phyloP scores from a whole-genome alignment of 1,284 basidiomycete genomes.

The Ganoderma lingzhi region DNA sequence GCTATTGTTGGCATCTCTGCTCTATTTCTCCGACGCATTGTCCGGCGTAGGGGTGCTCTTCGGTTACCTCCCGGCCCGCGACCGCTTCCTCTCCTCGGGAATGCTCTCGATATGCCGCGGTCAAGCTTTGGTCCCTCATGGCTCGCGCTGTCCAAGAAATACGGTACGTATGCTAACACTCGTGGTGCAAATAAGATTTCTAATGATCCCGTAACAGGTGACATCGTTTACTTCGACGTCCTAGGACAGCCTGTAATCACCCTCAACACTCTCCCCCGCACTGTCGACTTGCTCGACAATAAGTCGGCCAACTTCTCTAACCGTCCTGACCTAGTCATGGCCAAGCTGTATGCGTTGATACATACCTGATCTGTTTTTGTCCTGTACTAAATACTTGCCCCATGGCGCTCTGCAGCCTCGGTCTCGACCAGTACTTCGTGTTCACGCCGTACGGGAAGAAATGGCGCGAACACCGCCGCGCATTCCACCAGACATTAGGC shows the following conservation, averaged over 20 bases:
- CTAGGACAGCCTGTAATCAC: not conserved
- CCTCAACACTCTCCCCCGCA: not conserved
- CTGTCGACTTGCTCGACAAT: not conserved
- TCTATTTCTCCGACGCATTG: not conserved
- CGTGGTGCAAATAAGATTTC: not conserved
- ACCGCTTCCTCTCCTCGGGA: not conserved
- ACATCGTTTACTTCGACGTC: constrained; percentile 1
- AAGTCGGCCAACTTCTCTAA: not conserved
- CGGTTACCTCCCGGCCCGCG: not conserved
- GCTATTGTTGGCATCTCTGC: not conserved
- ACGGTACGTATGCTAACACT: not conserved
- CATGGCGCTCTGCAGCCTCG: not conserved
- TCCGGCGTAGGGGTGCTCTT: not conserved
- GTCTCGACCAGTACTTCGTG: not conserved
- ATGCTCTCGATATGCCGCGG: not conserved
- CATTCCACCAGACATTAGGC: not conserved
- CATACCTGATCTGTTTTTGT: not conserved
- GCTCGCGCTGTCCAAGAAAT: not conserved
- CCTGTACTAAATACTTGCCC: not conserved
- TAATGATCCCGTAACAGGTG: not conserved
- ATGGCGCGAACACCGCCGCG: not conserved
- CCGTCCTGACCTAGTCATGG: constrained; percentile 1
- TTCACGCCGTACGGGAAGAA: not conserved
- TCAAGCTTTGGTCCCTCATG: not conserved
- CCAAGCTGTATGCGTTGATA: not conserved